These are phyloP conservation scores for Talaromyces liani DNA, from an alignment of 495 filamentous ascomycete genomes.

Conservation along the genomic window DNA sequence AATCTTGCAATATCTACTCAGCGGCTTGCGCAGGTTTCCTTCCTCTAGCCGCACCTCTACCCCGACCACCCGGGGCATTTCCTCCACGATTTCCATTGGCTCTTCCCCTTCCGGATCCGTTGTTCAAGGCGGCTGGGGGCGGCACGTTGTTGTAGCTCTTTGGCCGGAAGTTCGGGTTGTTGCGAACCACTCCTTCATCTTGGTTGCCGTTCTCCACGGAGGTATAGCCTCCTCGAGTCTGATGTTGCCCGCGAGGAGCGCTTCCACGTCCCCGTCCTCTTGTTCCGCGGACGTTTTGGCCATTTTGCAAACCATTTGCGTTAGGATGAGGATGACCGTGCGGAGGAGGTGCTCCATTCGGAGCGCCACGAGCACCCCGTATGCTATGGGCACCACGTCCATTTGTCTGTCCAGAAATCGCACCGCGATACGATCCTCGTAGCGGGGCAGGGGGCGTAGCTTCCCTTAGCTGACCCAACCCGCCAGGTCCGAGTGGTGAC, in stretches of 20 bases:
- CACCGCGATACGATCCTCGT: constrained; percentile 64
- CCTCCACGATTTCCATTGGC: neutral
- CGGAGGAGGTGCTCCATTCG: constrained; percentile 28
- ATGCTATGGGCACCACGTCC: constrained; percentile 21
- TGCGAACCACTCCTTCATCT: constrained; percentile 38
- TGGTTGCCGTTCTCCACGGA: constrained; percentile 46
- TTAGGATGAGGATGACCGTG: constrained; percentile 29
- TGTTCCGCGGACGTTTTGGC: constrained; percentile 17
- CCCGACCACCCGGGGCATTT: neutral
- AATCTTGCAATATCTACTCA: neutral
- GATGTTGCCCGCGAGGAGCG: constrained; percentile 21
- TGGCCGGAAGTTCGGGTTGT: constrained; percentile 48
- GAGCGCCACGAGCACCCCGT: constrained; percentile 31
- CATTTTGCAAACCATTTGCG: constrained; percentile 16
- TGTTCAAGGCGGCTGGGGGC: constrained; percentile 64
- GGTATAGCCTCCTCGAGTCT: constrained; percentile 42
- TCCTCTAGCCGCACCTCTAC: neutral
- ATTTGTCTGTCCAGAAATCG: constrained; percentile 41
- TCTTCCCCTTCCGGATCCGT: constrained; percentile 48
- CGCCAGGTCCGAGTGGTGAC: constrained; percentile 43
- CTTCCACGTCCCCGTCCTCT: constrained; percentile 25
- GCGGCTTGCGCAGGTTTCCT: neutral
- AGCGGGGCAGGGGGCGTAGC: constrained; percentile 63
- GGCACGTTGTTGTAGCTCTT: constrained; percentile 67
- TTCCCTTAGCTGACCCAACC: constrained; percentile 61